phyloP scores from a whole-genome alignment of 2,329 filamentous ascomycete species.

The Fusarium sp. region DNA sequence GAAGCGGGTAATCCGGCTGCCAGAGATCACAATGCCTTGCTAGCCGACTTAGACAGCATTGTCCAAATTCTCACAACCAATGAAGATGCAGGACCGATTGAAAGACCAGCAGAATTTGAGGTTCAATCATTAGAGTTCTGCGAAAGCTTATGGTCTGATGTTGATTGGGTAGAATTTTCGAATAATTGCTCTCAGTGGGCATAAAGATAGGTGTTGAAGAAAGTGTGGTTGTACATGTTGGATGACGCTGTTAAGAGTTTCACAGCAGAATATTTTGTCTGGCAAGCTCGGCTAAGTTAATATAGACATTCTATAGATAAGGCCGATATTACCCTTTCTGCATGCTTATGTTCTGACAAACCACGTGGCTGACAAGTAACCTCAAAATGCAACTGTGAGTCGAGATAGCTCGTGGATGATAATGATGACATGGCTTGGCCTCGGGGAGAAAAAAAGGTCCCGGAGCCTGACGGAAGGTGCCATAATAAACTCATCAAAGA shows the following conservation, averaged over 20 bases:
- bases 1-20: not conserved
- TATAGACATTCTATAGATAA: not conserved
- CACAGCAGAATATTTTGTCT: not conserved
- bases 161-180: not conserved
- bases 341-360: not conserved
- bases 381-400: not conserved
- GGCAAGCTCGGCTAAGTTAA: not conserved
- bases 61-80: not conserved
- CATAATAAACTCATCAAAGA: not conserved
- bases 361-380: not conserved
- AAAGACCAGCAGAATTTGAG: not conserved
- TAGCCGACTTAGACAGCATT: not conserved
- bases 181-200: not conserved
- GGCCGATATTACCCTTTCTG: not conserved
- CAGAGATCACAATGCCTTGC: not conserved
- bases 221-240: not conserved
- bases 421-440: not conserved
- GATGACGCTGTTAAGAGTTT: not conserved
- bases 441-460: not conserved
- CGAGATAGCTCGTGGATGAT: not conserved
- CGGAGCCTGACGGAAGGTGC: not conserved
- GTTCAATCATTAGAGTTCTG: not conserved
- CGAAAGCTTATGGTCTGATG: not conserved
- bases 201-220: not conserved
- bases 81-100: not conserved